Evolutionary conservation across 106 monocot genomes (phyloP).

Genomic region (Dactylorhiza incarnata): DNA sequence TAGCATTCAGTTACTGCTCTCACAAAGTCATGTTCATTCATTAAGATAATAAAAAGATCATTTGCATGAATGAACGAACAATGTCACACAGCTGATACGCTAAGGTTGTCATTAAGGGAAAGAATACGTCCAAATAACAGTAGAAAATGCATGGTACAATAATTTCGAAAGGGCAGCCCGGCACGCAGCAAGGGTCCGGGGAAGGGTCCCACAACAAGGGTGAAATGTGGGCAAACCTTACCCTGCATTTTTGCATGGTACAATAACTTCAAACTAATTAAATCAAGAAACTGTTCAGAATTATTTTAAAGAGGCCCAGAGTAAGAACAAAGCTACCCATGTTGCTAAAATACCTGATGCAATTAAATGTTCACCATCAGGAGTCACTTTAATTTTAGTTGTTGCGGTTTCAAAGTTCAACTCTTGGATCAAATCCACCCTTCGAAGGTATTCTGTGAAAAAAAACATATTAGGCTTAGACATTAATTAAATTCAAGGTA

Average conservation of each 20-base stretch:
- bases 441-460: slow-evolving; percentile 38
- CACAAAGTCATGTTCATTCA: neutral
- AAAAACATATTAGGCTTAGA: neutral
- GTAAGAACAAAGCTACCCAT: neutral
- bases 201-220: too few relatives aligned
- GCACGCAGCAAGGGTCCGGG: too few relatives aligned
- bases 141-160: neutral
- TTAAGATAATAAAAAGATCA: neutral
- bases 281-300: neutral
- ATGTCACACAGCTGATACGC: neutral
- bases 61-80: neutral
- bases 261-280: neutral
- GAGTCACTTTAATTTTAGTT: slow-evolving; percentile 69
- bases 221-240: too few relatives aligned
- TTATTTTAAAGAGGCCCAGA: neutral
- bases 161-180: too few relatives aligned
- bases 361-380: slow-evolving; percentile 83
- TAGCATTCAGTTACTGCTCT: too few relatives aligned
- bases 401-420: slow-evolving; percentile 91
- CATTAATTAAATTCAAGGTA: neutral
- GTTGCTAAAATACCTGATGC: slow-evolving; percentile 57
- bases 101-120: neutral
- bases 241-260: too few relatives aligned
- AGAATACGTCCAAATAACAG: neutral
- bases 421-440: slow-evolving; percentile 90